Conservation (phyloP, 805 yeast species). For the Lipomyces chichibuensis region DNA sequence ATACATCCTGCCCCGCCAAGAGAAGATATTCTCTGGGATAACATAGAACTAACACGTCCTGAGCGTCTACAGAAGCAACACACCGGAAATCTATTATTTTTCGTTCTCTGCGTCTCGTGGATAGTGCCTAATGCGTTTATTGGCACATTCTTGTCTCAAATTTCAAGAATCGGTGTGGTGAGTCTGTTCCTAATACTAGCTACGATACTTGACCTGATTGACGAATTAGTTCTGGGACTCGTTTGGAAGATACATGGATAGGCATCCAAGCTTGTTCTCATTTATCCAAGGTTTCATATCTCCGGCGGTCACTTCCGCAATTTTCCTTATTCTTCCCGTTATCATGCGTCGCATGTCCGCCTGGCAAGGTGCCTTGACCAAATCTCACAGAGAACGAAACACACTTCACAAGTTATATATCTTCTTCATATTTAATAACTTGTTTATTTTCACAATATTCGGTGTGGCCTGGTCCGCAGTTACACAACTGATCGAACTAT, state of each 20-base stretch:
- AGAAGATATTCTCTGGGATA: constrained; percentile 46
- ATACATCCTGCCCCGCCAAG: constrained; percentile 44
- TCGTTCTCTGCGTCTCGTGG: constrained; percentile 43
- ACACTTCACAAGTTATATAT: constrained; percentile 46
- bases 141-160: constrained; percentile 47
- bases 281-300: constrained; percentile 48
- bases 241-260: constrained; percentile 40
- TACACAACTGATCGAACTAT: constrained; percentile 40
- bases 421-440: constrained; percentile 48
- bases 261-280: constrained; percentile 40
- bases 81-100: constrained; percentile 43
- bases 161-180: constrained; percentile 43
- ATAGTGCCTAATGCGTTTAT: constrained; percentile 48
- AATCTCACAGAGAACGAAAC: constrained; percentile 45
- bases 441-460: constrained; percentile 46
- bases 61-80: constrained; percentile 43
- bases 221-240: constrained; percentile 42
- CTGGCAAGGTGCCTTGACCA: constrained; percentile 47
- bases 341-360: constrained; percentile 45
- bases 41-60: constrained; percentile 39
- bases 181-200: background rate
- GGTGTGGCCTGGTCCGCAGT: constrained; percentile 47
- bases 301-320: constrained; percentile 43
- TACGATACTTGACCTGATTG: background rate
- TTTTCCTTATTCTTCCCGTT: constrained; percentile 45